Base-by-base conservation (phyloP, 208 protist species). In the Histomonas meleagridis region DNA sequence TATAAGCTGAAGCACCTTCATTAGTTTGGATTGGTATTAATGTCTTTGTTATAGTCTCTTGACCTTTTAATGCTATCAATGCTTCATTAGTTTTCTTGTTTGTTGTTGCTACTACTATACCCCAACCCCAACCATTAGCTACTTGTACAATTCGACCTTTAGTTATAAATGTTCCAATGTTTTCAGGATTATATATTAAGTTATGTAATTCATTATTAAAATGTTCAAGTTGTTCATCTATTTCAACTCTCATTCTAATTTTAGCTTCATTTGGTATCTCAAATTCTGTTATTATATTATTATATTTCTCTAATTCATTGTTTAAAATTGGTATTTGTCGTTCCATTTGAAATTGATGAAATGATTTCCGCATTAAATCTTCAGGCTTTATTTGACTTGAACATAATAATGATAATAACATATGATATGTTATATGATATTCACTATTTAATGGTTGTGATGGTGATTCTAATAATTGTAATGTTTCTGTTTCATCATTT, bases 291-390 rank as follows among this genome's bases (percentile, higher is more conserved):
- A 46, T 7, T 86, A 38, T 7, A 10, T 14, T 16, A 4, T 43
- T 46, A 7, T 86, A 43, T 0, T 86, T 46, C 10, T 51, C 76
- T 0, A 43, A 32, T 55, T 51, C 18, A 18, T 86, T 51, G 21
- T 38, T 48, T 16, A 51, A 28, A 3, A 55, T 2, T 1, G 76
- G 76, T n/a, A 51, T 26, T 35, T 86, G 46, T 5, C 76, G 0
- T n/a, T 86, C 76, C 76, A 86, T 86, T 55, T 86, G 76, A 28
- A 86, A 86, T 49, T 86, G 76, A 46, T 86, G 76, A 46, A 86
- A 86, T 9, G 76, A 86, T 16, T 48, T 5, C 23, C 38, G 51
- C 76, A 86, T 86, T 26, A 86, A 46, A 26, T 38, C 10, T 49
- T 86, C 46, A 12, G 76, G 76, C 4, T 23, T n/a, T 46, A 86